A percentile compares a stretch with the other conserved stretches of the same genome.
Conservation (phyloP, 1,284 basidiomycete genomes). For the Boletus mariae region DNA sequence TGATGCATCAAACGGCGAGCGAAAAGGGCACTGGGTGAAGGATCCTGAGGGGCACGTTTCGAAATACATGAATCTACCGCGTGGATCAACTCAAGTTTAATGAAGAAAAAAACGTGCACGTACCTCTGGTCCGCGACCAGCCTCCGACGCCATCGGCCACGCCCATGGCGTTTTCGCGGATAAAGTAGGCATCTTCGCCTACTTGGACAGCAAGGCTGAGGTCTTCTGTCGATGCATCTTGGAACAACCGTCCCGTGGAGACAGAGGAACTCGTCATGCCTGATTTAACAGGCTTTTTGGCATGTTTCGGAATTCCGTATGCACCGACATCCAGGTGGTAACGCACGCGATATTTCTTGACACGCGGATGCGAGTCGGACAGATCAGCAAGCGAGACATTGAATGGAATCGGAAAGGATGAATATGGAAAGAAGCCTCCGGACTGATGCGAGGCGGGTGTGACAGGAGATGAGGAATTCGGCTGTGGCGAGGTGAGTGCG, state of each 20-base stretch:
- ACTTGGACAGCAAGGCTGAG: conserved; percentile 63
- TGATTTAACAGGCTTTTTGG: conserved; percentile 31
- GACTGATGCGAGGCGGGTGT: conserved; percentile 42
- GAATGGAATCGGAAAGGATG: conserved; percentile 30
- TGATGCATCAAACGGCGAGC: conserved; percentile 86
- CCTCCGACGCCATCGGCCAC: conserved; percentile 90
- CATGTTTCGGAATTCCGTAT: conserved; percentile 59
- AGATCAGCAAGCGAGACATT: conserved; percentile 29
- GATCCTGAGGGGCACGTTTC: conserved; percentile 32
- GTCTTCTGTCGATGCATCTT: conserved; percentile 29
- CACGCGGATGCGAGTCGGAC: conserved; percentile 28
- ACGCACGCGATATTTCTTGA: conserved; percentile 41
- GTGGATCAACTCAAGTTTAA: conserved; percentile 1
- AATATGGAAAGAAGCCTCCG: conserved; percentile 33
- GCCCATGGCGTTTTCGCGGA: conserved; percentile 78
- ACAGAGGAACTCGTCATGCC: conserved; percentile 21
- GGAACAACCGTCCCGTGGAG: conserved; percentile 18
- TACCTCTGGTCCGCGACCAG: conserved; percentile 55
- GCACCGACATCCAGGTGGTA: conserved; percentile 72
- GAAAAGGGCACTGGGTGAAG: conserved; percentile 72
- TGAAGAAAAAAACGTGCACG: conserved; percentile 11
- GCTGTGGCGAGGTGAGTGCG: conserved; percentile 43
- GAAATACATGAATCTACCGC: conserved; percentile 18
- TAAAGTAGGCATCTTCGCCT: conserved; percentile 85
- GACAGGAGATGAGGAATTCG: conserved; percentile 34